Evolutionary conservation across 1,284 basidiomycete genomes (phyloP), one percentile per base, ranked within the genome.

Genomic region (Lentinus polychrous): DNA sequence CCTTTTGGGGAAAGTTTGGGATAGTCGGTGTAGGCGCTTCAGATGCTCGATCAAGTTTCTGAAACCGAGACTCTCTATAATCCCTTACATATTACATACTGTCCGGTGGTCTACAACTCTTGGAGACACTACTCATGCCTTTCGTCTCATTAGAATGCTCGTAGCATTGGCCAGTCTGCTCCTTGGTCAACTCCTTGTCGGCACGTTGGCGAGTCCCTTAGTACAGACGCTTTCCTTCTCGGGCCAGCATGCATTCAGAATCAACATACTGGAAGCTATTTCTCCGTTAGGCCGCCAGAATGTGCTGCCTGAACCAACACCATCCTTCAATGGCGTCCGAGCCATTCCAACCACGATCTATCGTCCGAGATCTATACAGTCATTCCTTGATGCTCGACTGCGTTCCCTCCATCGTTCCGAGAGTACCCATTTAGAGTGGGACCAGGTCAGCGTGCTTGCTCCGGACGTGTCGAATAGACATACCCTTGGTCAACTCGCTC

Each of bases 401-500:
- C 67, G 73, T 42, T 84, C 82, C 7, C 56, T 79, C 43, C 62
- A 64, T 18, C 60, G 70, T 34, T 65, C 57, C 18, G 68, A 83
- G 63, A 76, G 72, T 55, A 74, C 79, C 43, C 57, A 60, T 6
- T 57, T 85, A 1, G 69, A 78, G 42, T 89, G 86, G 86, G 72
- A 80, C 43, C 58, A 66, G 38, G 59, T 75, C 3, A 64, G 74
- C 17, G 65, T 85, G 27, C 65, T 74, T 7, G 84, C 73, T 10
- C 86, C 86, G 2, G 84, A 98, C 60, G 67, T 94, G 12, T 76
- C 79, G 43, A 87, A 97, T 65, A 73, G 79, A 41, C 81, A 89
- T 59, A 97, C 94, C 0, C 69, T 98, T 6, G 74, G 79, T 2
- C 83, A 91, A 52, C 77, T 98, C 17, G 94, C 89, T 3, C 86